These are phyloP conservation scores for Plasmodium reichenowi DNA, from an alignment of 169 alveolate species.

Conservation along the genomic window DNA sequence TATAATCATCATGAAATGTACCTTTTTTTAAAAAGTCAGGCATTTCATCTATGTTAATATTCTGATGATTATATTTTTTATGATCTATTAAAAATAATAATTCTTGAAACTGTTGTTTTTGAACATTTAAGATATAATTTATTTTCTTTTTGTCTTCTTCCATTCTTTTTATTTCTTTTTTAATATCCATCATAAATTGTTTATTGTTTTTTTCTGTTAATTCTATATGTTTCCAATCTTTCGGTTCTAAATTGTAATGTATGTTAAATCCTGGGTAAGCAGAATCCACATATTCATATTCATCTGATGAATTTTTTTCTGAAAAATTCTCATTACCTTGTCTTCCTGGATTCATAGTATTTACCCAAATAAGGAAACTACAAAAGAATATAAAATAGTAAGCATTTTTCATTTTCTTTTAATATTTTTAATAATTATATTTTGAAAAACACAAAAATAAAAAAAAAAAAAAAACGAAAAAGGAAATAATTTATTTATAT, in stretches of 20 bases:
- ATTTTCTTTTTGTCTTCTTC: conserved; percentile 62
- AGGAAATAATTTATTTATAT: too few relatives aligned
- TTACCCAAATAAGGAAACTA: conserved; percentile 13
- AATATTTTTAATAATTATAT: neutral
- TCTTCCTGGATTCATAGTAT: conserved; percentile 52
- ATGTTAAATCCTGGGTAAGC: conserved; percentile 51
- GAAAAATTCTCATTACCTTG: conserved; percentile 72
- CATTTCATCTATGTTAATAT: conserved; percentile 15
- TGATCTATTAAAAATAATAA: conserved; percentile 35
- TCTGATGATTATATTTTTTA: conserved; percentile 10
- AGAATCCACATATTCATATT: conserved; percentile 27
- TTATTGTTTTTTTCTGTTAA: conserved; percentile 39
- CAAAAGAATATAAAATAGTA: neutral
- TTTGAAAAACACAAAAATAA: neutral
- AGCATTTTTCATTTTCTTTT: conserved; percentile 16
- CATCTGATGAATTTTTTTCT: conserved; percentile 6
- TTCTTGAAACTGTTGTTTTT: conserved; percentile 65
- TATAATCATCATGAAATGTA: neutral
- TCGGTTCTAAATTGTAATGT: conserved; percentile 70
- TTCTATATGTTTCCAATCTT: conserved; percentile 64
- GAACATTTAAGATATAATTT: conserved; percentile 43
- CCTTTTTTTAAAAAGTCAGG: conserved; percentile 48
- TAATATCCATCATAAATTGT: conserved; percentile 30
- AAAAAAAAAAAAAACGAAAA: too few relatives aligned
- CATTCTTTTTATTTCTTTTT: conserved; percentile 56